Evolutionary conservation across 805 yeast species (phyloP), one percentile per base, ranked within the genome.

Genomic region (Yarrowia hollandica): DNA sequence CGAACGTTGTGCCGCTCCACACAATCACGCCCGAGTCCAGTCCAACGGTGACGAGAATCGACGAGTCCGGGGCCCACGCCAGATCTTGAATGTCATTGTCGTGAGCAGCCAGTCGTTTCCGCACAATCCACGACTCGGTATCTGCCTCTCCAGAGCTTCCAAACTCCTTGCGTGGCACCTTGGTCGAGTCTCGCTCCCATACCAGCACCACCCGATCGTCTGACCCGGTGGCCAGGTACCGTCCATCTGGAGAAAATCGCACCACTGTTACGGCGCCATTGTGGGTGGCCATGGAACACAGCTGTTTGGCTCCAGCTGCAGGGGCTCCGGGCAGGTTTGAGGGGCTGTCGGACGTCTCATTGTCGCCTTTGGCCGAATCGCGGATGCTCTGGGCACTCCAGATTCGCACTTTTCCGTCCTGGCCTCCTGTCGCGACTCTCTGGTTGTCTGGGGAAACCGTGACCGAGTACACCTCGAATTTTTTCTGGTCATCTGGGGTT

Each of bases 81-180:
- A 94, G 85, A 72, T 94, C 99, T 71, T 94, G 99, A 54, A 94
- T 88, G 74, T 94, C 99, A 69, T 92, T 94, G 64, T 94, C 98
- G 71, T 94, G 99, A 1, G 97, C 99, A 16, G 90, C 97, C 14
- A 90, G 79, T 66, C 98, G 80, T 66, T 89, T 89, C 16, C 96
- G 75, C 1, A 92, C 97, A 0, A 92, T 84, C 99, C 99, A 92
- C 66, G 88, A 96, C 71, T 92, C 99, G 59, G 82, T 68, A 65
- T 90, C 96, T 50, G 82, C 85, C 58, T 83, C 79, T 18, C 72
- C 72, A 42, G 64, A 64, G 28, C 82, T 79, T 12, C 96, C 96
- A 74, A 88, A 86, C 62, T 82, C 83, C 41, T 70, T 65, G n/a
- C 80, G 72, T n/a, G 83, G 79, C 28, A 62, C 60, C 11, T 75